Conservation (phyloP, 2,329 filamentous ascomycete genomes). For the Knoxdaviesia capensis region DNA sequence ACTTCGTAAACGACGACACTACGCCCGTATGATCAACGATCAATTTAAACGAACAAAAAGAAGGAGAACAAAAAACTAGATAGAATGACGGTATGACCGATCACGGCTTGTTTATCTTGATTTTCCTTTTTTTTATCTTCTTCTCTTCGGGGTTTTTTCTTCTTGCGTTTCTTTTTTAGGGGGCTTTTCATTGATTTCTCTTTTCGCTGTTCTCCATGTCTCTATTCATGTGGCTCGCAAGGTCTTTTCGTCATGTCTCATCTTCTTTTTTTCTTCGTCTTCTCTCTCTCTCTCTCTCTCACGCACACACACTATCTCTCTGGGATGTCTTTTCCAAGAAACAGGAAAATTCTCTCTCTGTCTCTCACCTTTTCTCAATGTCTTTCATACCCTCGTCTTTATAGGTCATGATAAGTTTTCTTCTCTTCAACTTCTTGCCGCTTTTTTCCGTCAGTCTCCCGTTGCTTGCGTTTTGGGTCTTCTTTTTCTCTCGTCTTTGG, state of each 20-base stretch:
- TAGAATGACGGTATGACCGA: too few relatives aligned
- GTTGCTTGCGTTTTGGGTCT: not conserved
- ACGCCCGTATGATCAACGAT: not conserved
- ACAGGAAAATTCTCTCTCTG: too few relatives aligned
- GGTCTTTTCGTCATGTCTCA: not conserved
- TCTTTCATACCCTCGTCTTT: too few relatives aligned
- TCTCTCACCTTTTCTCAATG: too few relatives aligned
- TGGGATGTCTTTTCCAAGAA: too few relatives aligned
- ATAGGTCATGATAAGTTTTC: too few relatives aligned
- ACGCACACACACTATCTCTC: too few relatives aligned
- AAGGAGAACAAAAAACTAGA: not conserved
- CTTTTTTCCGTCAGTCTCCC: not conserved
- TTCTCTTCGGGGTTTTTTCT: conserved; percentile 1
- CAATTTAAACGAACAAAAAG: conserved; percentile 1
- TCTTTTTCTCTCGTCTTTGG: not conserved
- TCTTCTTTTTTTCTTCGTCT: conserved; percentile 1
- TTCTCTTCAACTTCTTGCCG: too few relatives aligned
- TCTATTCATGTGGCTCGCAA: not conserved
- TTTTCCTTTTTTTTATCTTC: not conserved
- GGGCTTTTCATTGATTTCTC: not conserved
- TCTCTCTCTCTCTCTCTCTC: not conserved
- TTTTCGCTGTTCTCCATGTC: not conserved
- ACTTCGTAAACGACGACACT: conserved; percentile 1
- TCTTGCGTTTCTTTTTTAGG: not conserved
- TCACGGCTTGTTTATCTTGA: too few relatives aligned